Base-by-base conservation (phyloP, 78 protist genomes). In the Kipferlia bialata region DNA sequence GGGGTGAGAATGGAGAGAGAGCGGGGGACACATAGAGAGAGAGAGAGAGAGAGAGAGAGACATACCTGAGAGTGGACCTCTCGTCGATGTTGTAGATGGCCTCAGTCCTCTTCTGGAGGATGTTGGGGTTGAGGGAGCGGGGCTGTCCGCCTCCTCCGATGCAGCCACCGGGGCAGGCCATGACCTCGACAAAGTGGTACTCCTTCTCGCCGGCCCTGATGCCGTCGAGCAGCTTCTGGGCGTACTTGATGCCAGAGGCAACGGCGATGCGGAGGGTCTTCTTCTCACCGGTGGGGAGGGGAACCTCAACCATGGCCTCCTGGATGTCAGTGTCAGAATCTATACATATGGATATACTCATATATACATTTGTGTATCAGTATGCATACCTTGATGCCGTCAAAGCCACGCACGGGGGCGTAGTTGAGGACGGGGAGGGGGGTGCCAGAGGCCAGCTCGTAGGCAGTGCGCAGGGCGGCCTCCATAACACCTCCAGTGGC, bases 401-500 rank as follows among this genome's bases (percentile, higher is more conserved):
- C 38, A 2, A 44, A 39, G 22, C 79, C 79, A 18, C 83, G 60
- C 17, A 34, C 2, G 28, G 15, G 59, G 28, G 66, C 48, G 38
- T 73, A 45, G 20, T 71, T 63, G 33, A 73, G 65, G 18, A 31
- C 44, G 24, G 1, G 58, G 20, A 79, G 45, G 37, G 32, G 13
- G 13, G 34, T 15, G 33, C 54, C 67, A 29, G 79, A 16, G 20
- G 32, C 65, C 17, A 41, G 0, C 16, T 44, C 54, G 36, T 2
- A 71, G 24, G 75, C 83, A 13, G 74, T 67, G 26, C 83, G 62
- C 20, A 79, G 48, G 26, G 77, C 83, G 44, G 83, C 80, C 56
- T 79, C 83, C 81, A 79, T 75, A 39, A 79, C 83, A n/a, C 83
- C 83, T 5, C 83, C 83, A 12, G 83, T 59, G 31, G 53, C 60